Percentiles rank a stretch among this genome's conserved stretches.
Conservation (phyloP, 495 filamentous ascomycete genomes). For the Penicillium pancosmium region DNA sequence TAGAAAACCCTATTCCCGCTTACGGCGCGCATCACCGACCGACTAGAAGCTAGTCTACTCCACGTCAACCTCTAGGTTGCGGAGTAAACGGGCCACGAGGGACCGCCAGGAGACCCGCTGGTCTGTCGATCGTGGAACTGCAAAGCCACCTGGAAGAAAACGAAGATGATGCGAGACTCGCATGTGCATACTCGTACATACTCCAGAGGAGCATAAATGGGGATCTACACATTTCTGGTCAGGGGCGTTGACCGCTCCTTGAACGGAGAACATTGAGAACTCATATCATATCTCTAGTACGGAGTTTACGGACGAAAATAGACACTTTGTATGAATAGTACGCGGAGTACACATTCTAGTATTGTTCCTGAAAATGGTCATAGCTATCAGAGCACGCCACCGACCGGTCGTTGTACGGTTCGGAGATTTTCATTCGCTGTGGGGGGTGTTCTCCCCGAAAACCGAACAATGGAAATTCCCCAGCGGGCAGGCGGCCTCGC, state of each 20-base stretch:
- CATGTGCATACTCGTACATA: conserved; percentile 4
- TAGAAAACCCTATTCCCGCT: background rate
- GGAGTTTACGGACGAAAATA: too few species aligned
- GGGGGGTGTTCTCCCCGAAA: conserved; percentile 4
- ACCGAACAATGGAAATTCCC: background rate
- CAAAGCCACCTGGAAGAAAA: background rate
- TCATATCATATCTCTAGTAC: too few species aligned
- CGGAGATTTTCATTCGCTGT: conserved; percentile 7
- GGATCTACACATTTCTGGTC: background rate
- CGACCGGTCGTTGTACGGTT: background rate
- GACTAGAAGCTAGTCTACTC: conserved; percentile 5
- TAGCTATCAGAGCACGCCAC: conserved; percentile 8
- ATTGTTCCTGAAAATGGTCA: background rate
- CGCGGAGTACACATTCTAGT: background rate
- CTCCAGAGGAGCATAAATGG: too few species aligned
- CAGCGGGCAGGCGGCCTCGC: background rate
- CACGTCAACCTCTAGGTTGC: conserved; percentile 7
- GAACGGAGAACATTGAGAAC: background rate
- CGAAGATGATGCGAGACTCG: conserved; percentile 2
- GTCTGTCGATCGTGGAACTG: conserved; percentile 5
- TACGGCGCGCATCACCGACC: background rate
- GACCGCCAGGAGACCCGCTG: conserved; percentile 5
- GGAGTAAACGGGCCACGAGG: conserved; percentile 5
- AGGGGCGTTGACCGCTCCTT: conserved; percentile 14
- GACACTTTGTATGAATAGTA: too few species aligned